Base-by-base conservation (phyloP, 352 stramenopile species). In the Globisporangium perplexum region DNA sequence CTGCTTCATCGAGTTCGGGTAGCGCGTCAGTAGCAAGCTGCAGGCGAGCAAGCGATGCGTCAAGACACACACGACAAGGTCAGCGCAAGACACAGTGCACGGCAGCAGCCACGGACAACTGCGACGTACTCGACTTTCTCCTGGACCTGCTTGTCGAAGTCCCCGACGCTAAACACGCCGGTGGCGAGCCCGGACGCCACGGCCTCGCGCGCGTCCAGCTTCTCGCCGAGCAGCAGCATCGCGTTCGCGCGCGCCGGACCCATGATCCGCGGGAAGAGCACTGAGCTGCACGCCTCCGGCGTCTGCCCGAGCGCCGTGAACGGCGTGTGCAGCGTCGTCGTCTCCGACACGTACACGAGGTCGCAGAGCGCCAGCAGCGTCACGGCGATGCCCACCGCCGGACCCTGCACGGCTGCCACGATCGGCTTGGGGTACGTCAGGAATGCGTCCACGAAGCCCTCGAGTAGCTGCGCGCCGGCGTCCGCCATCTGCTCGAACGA, bases 241-340 rank as follows among this genome's bases (percentile, higher is more conserved):
- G 22, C 20, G 15, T 46, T 98, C 12, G 89, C 78, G 12, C 80
- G 81, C n/a, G 82, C 73, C 6, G 71, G 64, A 12, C 89, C 88
- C 86, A 98, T 90, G 42, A 92, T 90, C 6, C 65, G 65, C 1
- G 86, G 73, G 64, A 97, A 95, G 0, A 92, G 71, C 30, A 89
- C 54, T 17, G 87, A 97, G 54, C 83, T 96, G 57, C 86, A 96
- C n/a, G 89, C 83, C 59, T 98, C 92, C 0, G 92, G 92, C 3
- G 88, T 83, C 55, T 97, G 83, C 0, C 89, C 92, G 11, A 97
- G 66, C 30, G 82, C 69, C 43, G 87, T 95, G 72, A 98, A 98
- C 18, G 90, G 93, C 33, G 90, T 96, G 68, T 94, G 90, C 68
- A 97, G 93, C 23, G 84, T 96, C 17, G 86, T 80, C 2, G 63